Evolutionary conservation across 352 stramenopile genomes (phyloP).

Genomic region (Phytophthora palmivora): DNA sequence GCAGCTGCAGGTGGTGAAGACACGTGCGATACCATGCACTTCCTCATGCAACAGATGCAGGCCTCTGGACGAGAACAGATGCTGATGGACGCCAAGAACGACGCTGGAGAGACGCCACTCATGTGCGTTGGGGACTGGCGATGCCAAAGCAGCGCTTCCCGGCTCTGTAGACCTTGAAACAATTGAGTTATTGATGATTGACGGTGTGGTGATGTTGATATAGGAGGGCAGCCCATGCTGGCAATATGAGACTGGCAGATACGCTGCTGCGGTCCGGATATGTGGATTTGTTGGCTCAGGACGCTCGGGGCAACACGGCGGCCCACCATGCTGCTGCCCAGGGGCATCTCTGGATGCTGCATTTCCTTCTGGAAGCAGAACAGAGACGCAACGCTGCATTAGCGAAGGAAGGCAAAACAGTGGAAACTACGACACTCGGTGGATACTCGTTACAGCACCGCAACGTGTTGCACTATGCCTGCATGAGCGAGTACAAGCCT

Average conservation of each 20-base stretch:
- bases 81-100: slow-evolving; percentile 67
- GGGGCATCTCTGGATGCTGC: slow-evolving; percentile 77
- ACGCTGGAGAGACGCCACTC: slow-evolving; percentile 71
- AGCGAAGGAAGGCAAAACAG: slow-evolving; percentile 23
- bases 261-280: slow-evolving; percentile 59
- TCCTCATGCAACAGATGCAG: slow-evolving; percentile 79
- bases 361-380: slow-evolving; percentile 72
- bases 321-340: slow-evolving; percentile 74
- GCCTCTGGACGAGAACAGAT: slow-evolving; percentile 30
- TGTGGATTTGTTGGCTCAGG: slow-evolving; percentile 58
- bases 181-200: slow-evolving; percentile 11
- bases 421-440: slow-evolving; percentile 33
- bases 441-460: slow-evolving; percentile 44
- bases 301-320: slow-evolving; percentile 68
- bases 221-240: slow-evolving; percentile 73
- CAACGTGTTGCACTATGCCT: slow-evolving; percentile 70
- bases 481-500: slow-evolving; percentile 63
- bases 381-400: slow-evolving; percentile 30
- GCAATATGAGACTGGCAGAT: slow-evolving; percentile 70
- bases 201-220: slow-evolving; percentile 4
- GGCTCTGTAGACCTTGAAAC: not conserved
- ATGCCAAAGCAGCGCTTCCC: not conserved
- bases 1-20: slow-evolving; percentile 55
- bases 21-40: slow-evolving; percentile 76
- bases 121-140: slow-evolving; percentile 47